Evolutionary conservation across 768 basidiomycete genomes (phyloP).

Genomic region (Calocybe cyanea): DNA sequence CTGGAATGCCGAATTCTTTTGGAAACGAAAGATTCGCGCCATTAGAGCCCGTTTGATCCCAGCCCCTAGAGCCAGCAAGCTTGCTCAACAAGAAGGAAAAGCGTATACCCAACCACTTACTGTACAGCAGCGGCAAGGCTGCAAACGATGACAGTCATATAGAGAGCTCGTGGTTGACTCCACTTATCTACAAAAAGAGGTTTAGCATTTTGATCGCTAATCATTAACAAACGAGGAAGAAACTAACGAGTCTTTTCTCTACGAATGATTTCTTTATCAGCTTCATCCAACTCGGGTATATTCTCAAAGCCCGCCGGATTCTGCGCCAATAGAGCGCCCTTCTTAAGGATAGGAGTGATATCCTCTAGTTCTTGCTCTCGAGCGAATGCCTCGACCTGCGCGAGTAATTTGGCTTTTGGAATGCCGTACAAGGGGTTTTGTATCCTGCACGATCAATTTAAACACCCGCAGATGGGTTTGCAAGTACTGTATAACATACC

Average conservation of each 20-base stretch:
- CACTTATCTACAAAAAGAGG: conserved; percentile 33
- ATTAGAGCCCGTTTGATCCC: conserved; percentile 65
- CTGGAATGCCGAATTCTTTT: conserved; percentile 41
- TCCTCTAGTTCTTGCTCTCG: conserved; percentile 43
- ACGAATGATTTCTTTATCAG: conserved; percentile 35
- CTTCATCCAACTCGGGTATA: conserved; percentile 32
- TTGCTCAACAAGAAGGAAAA: neutral
- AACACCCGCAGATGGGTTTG: neutral
- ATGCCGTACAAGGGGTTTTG: conserved; percentile 52
- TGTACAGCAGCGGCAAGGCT: conserved; percentile 82
- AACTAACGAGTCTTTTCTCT: conserved; percentile 30
- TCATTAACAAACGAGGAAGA: no score
- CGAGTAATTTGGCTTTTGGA: conserved; percentile 53
- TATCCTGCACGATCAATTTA: conserved; percentile 25
- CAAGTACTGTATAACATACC: conserved; percentile 19
- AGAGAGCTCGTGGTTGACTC: conserved; percentile 40
- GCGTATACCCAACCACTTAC: conserved; percentile 28
- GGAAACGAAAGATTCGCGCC: conserved; percentile 64
- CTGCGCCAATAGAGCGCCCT: conserved; percentile 74
- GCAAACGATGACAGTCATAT: conserved; percentile 46
- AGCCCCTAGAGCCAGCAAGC: conserved; percentile 33
- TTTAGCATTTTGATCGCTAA: no score
- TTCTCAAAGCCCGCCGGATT: conserved; percentile 49
- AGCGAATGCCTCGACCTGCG: conserved; percentile 60
- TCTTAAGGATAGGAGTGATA: conserved; percentile 46